These are phyloP conservation scores for Mytilinidion resinicola DNA, from an alignment of 495 filamentous ascomycete species.

Conservation along the genomic window DNA sequence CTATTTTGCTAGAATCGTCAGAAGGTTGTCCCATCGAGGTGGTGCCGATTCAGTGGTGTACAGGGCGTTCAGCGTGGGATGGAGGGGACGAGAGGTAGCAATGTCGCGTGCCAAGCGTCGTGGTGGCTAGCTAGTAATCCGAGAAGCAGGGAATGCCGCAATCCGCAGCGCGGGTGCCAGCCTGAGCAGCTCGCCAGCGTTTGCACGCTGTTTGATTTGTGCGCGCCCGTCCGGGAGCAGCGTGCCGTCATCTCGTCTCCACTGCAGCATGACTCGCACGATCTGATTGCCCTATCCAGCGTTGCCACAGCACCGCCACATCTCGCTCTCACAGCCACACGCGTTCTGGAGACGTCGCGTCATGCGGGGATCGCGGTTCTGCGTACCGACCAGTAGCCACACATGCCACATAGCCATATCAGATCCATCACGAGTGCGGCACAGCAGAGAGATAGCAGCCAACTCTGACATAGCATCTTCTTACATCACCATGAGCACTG, in stretches of 20 bases:
- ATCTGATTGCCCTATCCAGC: background rate
- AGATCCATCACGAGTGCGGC: too few relatives aligned
- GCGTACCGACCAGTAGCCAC: too few relatives aligned
- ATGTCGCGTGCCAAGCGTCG: background rate
- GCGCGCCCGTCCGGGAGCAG: background rate
- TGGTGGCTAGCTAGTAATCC: background rate
- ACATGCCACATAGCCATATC: too few relatives aligned
- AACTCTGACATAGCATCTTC: too few relatives aligned
- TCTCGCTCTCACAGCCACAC: too few relatives aligned
- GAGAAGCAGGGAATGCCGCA: background rate
- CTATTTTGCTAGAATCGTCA: conserved; percentile 21
- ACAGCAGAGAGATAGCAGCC: too few relatives aligned
- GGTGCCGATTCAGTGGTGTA: background rate
- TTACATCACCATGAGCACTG: too few relatives aligned
- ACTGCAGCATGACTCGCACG: background rate
- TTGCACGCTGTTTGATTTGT: background rate
- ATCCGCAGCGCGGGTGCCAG: too few relatives aligned
- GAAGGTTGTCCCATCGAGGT: conserved; percentile 31
- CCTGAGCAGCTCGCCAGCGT: background rate
- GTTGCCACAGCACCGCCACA: background rate
- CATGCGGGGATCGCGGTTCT: too few relatives aligned
- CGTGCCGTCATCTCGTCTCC: background rate
- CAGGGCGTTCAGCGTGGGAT: background rate
- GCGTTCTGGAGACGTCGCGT: too few relatives aligned
- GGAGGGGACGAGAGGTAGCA: background rate